These are phyloP conservation scores for Aspergillus tubingensis DNA, from an alignment of 2,329 filamentous ascomycete genomes.

Conservation along the genomic window DNA sequence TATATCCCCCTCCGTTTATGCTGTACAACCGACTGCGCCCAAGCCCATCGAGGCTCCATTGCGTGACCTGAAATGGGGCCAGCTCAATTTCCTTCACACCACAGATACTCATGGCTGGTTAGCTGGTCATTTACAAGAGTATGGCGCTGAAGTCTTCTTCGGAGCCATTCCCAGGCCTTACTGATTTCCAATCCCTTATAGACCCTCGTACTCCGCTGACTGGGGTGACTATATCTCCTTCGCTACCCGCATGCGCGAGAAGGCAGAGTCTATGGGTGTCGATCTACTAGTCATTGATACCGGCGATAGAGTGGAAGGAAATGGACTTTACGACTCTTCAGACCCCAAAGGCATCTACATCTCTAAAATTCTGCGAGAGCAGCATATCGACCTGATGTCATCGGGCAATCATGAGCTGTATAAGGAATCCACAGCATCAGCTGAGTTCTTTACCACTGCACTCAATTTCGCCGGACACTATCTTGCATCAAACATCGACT, in stretches of 20 bases:
- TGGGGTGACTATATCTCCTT: slow-evolving; percentile 99
- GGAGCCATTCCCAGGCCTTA: neutral
- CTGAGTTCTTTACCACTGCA: slow-evolving; percentile 77
- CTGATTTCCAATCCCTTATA: slow-evolving; percentile 38
- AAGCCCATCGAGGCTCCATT: slow-evolving; percentile 76
- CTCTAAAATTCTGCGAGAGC: slow-evolving; percentile 81
- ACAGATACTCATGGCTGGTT: slow-evolving; percentile 97
- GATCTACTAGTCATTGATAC: slow-evolving; percentile 95
- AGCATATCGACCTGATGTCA: slow-evolving; percentile 80
- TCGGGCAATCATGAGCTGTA: slow-evolving; percentile 97
- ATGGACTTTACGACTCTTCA: slow-evolving; percentile 90
- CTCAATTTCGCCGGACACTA: slow-evolving; percentile 80
- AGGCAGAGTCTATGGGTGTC: slow-evolving; percentile 73
- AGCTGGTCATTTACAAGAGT: slow-evolving; percentile 89
- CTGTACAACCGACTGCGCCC: slow-evolving; percentile 78
- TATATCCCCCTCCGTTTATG: slow-evolving; percentile 36
- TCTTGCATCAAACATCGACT: slow-evolving; percentile 90
- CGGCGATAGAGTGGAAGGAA: slow-evolving; percentile 89
- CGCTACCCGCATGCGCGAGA: slow-evolving; percentile 74
- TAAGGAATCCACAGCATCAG: slow-evolving; percentile 71
- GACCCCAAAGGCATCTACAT: slow-evolving; percentile 84
- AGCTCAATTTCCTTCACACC: slow-evolving; percentile 95
- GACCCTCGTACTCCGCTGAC: slow-evolving; percentile 88
- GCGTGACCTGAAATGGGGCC: slow-evolving; percentile 83
- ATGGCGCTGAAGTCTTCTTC: slow-evolving; percentile 31